A percentile compares a stretch with the other conserved stretches of the same genome.
Conservation (phyloP, 306 rosid genomes). For the Mucuna pruriens region DNA sequence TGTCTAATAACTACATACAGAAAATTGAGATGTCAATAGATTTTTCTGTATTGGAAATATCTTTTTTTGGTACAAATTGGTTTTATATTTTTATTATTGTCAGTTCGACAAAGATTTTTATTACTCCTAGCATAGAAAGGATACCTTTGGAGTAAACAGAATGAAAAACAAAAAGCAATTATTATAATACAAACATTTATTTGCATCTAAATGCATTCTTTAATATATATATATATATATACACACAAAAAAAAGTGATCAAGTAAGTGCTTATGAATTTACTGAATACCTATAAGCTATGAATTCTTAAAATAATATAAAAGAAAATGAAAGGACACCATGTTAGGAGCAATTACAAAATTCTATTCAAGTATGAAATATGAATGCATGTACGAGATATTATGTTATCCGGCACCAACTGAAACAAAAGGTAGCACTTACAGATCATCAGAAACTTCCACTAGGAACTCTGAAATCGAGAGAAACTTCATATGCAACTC, state of each 20-base stretch:
- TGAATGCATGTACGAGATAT: background rate
- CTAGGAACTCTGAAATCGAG: conserved; percentile 84
- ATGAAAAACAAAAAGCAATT: conserved; percentile 14
- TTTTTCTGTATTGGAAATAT: background rate
- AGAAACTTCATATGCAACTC: conserved; percentile 94
- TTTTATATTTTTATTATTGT: conserved; percentile 20
- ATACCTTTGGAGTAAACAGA: background rate
- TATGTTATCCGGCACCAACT: conserved; percentile 24
- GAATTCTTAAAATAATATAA: background rate
- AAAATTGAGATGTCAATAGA: background rate
- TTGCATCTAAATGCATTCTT: background rate
- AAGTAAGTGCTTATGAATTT: background rate
- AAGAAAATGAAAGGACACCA: background rate
- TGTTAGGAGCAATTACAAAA: background rate
- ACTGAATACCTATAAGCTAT: background rate
- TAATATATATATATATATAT: background rate
- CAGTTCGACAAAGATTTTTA: conserved; percentile 4
- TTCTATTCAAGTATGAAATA: background rate
- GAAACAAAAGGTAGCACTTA: conserved; percentile 53
- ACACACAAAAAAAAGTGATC: background rate
- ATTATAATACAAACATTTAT: background rate
- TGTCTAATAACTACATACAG: background rate
- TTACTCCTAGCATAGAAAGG: background rate
- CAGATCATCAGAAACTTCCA: conserved; percentile 94
- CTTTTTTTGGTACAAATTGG: background rate